Percentiles rank a stretch among this genome's conserved stretches.
Conservation (phyloP, 805 yeast genomes). For the Wickerhamiella domercqiae region DNA sequence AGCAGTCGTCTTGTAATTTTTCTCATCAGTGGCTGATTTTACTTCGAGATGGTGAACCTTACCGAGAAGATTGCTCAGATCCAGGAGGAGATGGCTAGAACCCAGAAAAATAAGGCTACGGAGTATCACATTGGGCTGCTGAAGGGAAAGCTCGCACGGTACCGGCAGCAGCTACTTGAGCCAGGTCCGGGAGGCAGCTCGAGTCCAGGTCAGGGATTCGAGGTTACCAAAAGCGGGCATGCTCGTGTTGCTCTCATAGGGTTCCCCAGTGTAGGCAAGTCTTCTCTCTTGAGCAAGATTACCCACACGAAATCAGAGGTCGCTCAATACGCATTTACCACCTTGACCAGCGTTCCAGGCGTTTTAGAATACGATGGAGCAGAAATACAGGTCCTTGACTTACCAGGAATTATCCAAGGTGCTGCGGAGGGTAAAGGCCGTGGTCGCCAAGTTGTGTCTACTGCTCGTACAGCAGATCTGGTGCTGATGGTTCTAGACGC, state of each 20-base stretch:
- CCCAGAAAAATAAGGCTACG: slow-evolving; percentile 95
- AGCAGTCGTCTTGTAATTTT: too few species aligned
- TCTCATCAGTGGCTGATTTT: too few species aligned
- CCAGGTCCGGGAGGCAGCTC: slow-evolving; percentile 65
- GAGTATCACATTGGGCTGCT: slow-evolving; percentile 90
- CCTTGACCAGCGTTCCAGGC: slow-evolving; percentile 93
- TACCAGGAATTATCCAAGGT: slow-evolving; percentile 94
- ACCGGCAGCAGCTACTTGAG: slow-evolving; percentile 78
- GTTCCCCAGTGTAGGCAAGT: slow-evolving; percentile 95
- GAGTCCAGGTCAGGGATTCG: slow-evolving; percentile 75
- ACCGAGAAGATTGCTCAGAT: slow-evolving; percentile 70
- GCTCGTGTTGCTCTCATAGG: slow-evolving; percentile 93
- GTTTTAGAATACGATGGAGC: slow-evolving; percentile 92
- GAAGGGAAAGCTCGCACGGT: slow-evolving; percentile 87
- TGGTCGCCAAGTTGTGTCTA: slow-evolving; percentile 92
- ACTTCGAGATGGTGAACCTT: slow-evolving; percentile 18
- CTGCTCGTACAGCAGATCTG: slow-evolving; percentile 88
- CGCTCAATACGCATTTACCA: slow-evolving; percentile 90
- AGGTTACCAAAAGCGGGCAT: slow-evolving; percentile 89
- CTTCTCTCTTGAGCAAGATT: slow-evolving; percentile 73
- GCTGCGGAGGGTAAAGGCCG: slow-evolving; percentile 96
- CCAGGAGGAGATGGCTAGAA: slow-evolving; percentile 84
- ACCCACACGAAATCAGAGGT: slow-evolving; percentile 91
- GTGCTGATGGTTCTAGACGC: slow-evolving; percentile 91
- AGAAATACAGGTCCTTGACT: slow-evolving; percentile 90